phyloP scores from a whole-genome alignment of 371 early-diverging fungal species.

The Blakeslea trispora region DNA sequence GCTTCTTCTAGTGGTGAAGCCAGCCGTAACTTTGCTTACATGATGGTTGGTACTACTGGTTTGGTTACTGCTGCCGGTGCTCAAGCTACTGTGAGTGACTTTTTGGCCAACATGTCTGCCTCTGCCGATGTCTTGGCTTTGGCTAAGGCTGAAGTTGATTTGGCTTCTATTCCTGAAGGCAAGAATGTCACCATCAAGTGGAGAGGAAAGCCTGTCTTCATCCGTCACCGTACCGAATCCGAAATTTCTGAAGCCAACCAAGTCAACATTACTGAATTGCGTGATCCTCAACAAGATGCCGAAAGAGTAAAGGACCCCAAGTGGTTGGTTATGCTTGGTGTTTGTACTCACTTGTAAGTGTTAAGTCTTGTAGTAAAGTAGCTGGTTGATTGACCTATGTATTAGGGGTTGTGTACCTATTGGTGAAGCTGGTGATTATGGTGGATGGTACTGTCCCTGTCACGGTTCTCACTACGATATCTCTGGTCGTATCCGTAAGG shows the following conservation, averaged over 20 bases:
- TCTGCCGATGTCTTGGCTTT: slow-evolving; percentile 97
- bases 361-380: too few relatives aligned
- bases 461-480: slow-evolving; percentile 97
- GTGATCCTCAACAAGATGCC: slow-evolving; percentile 92
- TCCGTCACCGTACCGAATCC: slow-evolving; percentile 93
- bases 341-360: slow-evolving; percentile 93
- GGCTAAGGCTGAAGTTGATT: slow-evolving; percentile 96
- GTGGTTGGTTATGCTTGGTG: slow-evolving; percentile 97
- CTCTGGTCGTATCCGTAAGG: slow-evolving; percentile 96
- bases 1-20: slow-evolving; percentile 61
- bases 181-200: slow-evolving; percentile 97
- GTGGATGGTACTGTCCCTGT: slow-evolving; percentile 99
- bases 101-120: slow-evolving; percentile 89
- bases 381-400: too few relatives aligned
- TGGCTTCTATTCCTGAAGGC: slow-evolving; percentile 91
- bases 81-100: slow-evolving; percentile 91
- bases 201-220: slow-evolving; percentile 98
- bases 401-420: slow-evolving; percentile 96
- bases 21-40: slow-evolving; percentile 86
- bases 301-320: slow-evolving; percentile 91
- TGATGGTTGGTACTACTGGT: slow-evolving; percentile 93
- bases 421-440: slow-evolving; percentile 97
- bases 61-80: slow-evolving; percentile 84
- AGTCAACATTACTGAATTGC: slow-evolving; percentile 76
- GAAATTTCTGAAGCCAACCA: slow-evolving; percentile 95